These are phyloP conservation scores for Trichosporon sp. DNA, from an alignment of 1,284 basidiomycete genomes.

Conservation along the genomic window DNA sequence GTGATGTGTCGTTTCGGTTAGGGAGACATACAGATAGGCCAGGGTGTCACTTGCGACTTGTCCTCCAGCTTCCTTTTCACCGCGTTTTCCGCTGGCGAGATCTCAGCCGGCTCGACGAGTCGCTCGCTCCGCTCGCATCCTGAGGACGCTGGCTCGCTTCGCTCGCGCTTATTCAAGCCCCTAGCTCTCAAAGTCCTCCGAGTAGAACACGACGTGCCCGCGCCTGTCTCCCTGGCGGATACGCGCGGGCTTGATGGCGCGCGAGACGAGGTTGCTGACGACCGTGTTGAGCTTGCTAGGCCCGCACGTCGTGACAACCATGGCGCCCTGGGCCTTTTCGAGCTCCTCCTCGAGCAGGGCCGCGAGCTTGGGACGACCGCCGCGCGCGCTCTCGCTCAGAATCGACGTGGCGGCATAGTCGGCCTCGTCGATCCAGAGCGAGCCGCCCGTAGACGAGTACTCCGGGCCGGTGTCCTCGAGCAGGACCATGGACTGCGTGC, in stretches of 20 bases:
- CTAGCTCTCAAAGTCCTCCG: conserved; percentile 69
- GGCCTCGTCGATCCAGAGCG: conserved; percentile 64
- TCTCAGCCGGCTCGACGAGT: too few relatives aligned
- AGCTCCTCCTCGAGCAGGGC: conserved; percentile 70
- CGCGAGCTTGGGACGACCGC: conserved; percentile 73
- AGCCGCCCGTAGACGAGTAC: conserved; percentile 23
- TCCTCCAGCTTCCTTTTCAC: too few relatives aligned
- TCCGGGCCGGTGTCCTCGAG: conserved; percentile 40
- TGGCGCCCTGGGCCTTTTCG: conserved; percentile 61
- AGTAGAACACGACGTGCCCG: conserved; percentile 66
- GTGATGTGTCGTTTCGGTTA: too few relatives aligned
- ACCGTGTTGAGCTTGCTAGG: conserved; percentile 72
- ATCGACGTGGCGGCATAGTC: conserved; percentile 70
- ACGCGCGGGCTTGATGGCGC: conserved; percentile 64
- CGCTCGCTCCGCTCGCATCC: background rate
- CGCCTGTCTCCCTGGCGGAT: conserved; percentile 66
- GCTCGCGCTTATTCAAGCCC: background rate
- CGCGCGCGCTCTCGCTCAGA: conserved; percentile 69
- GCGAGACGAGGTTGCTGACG: conserved; percentile 68
- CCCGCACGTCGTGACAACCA: conserved; percentile 76
- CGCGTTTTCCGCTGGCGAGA: too few relatives aligned
- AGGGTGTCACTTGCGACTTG: too few relatives aligned
- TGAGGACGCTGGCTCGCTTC: background rate
- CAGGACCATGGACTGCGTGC: conserved; percentile 52
- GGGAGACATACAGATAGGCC: too few relatives aligned